Evolutionary conservation across 208 protist genomes (phyloP).

Genomic region (Leishmania mexicana): DNA sequence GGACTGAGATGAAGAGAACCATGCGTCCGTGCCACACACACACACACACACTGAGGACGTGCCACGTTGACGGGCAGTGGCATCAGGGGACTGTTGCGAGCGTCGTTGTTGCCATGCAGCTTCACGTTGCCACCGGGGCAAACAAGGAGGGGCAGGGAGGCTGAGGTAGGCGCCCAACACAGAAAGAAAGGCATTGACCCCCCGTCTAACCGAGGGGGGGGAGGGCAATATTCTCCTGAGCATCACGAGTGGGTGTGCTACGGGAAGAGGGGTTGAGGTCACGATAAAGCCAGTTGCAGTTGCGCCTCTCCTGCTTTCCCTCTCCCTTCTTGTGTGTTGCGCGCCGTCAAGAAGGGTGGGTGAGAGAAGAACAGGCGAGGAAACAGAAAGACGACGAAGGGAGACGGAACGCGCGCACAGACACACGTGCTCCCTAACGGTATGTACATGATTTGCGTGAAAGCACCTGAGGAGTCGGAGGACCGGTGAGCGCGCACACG

Average conservation of each 20-base stretch:
- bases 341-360: conserved; percentile 2
- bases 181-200: neutral
- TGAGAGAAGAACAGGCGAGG: conserved; percentile 16
- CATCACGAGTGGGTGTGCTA: neutral
- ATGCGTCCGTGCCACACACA: neutral
- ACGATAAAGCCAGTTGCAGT: neutral
- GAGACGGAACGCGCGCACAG: neutral
- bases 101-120: neutral
- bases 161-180: neutral
- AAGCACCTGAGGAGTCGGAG: neutral
- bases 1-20: neutral
- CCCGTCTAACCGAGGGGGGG: neutral
- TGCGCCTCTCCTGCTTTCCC: neutral
- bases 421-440: neutral
- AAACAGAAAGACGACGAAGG: neutral
- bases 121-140: neutral
- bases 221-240: neutral
- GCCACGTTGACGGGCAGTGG: neutral
- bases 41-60: neutral
- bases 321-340: neutral
- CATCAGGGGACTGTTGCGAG: neutral
- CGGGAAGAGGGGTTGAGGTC: neutral
- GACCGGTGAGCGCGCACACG: neutral
- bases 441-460: conserved; percentile 21
- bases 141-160: neutral